Conservation (phyloP, 169 alveolate species). For the Perkinsus olseni region DNA sequence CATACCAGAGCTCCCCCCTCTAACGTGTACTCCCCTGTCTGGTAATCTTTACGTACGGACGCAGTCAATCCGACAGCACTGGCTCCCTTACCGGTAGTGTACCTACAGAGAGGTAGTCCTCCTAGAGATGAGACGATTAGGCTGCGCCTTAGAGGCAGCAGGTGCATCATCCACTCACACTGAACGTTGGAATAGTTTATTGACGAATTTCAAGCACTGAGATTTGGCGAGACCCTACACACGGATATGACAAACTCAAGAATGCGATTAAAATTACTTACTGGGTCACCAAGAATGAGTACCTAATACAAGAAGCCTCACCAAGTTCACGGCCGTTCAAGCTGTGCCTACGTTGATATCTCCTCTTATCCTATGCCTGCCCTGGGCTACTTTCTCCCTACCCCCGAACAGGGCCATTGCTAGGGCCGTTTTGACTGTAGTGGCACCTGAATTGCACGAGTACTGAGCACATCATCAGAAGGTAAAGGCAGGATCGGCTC, state of each 20-base stretch:
- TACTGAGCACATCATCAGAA: constrained; percentile 42
- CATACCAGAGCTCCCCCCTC: constrained; percentile 97
- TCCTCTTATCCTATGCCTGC: constrained; percentile 93
- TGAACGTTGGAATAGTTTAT: constrained; percentile 89
- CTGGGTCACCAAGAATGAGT: constrained; percentile 39
- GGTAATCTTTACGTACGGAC: constrained; percentile 93
- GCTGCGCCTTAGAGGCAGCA: neutral
- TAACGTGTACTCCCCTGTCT: constrained; percentile 93
- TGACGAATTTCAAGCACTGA: constrained; percentile 94
- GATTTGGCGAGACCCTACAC: constrained; percentile 95
- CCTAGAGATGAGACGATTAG: neutral
- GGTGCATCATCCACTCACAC: constrained; percentile 48
- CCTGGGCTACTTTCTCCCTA: constrained; percentile 78
- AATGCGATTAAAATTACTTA: neutral
- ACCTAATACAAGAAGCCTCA: neutral
- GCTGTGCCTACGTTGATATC: constrained; percentile 83
- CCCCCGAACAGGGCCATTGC: constrained; percentile 88
- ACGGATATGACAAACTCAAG: neutral
- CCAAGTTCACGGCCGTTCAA: neutral
- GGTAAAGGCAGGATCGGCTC: constrained; percentile 27
- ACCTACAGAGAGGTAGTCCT: constrained; percentile 23
- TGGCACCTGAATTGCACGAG: neutral
- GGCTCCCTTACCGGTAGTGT: constrained; percentile 99
- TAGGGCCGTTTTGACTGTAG: constrained; percentile 72
- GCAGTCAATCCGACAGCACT: constrained; percentile 99